Evolutionary conservation across 352 stramenopile species (phyloP).

Genomic region (Phytophthora pluvialis): DNA sequence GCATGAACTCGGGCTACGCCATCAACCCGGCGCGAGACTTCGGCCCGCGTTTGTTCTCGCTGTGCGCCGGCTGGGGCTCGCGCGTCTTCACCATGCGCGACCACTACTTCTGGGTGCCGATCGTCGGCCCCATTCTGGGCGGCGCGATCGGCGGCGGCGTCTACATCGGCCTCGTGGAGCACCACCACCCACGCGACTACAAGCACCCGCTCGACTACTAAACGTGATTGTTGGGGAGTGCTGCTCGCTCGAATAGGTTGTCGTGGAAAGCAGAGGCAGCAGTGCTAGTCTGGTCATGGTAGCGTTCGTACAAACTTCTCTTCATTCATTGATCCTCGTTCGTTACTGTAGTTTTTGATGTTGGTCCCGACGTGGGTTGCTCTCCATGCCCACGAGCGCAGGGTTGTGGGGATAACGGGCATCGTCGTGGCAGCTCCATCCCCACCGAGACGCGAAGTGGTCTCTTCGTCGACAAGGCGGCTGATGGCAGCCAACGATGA

Average conservation of each 20-base stretch:
- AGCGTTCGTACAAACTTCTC: conserved; percentile 18
- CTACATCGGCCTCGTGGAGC: conserved; percentile 42
- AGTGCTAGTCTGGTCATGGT: neutral
- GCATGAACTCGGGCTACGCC: conserved; percentile 65
- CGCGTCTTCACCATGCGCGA: conserved; percentile 43
- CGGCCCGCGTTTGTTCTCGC: conserved; percentile 42
- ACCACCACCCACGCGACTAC: conserved; percentile 47
- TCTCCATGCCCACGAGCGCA: too few species aligned
- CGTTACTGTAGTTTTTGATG: neutral
- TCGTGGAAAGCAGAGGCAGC: neutral
- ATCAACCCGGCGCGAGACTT: conserved; percentile 62
- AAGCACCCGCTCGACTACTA: conserved; percentile 39
- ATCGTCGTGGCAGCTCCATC: too few species aligned
- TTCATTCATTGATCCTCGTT: neutral
- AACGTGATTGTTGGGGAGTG: conserved; percentile 13
- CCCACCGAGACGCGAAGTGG: conserved; percentile 5
- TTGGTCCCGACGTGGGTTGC: conserved; percentile 7
- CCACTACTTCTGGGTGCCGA: conserved; percentile 42
- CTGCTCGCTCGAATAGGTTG: neutral
- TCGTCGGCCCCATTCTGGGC: conserved; percentile 39
- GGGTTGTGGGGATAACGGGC: neutral
- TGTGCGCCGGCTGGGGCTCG: conserved; percentile 43
- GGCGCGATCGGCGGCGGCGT: conserved; percentile 35
- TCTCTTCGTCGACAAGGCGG: neutral
- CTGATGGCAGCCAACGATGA: neutral